Evolutionary conservation across 768 basidiomycete species (phyloP), one percentile per base, ranked within the genome.

Genomic region (Scleroderma citrinum): DNA sequence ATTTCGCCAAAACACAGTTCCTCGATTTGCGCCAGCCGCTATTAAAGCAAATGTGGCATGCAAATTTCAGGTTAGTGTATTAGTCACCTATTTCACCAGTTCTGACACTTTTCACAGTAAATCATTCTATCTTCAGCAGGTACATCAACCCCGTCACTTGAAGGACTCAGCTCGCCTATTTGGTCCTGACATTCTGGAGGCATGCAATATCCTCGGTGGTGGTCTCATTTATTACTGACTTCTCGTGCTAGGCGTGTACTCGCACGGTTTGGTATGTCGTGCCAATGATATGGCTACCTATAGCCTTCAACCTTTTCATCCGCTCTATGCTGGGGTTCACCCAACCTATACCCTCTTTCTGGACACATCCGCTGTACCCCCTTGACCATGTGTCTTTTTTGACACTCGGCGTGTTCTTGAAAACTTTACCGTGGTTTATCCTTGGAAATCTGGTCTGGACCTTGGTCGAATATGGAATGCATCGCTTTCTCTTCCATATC

Each of bases 401-500:
- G 39, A 76, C 88, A 11, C 45, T 66, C 8, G 64, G 69, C 4
- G 76, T 82, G 3, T 69, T 83, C 49, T 55, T 67, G 10, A 81
- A 86, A 57, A 76, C 83, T 0, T 47, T 77, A 17, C 54, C 70
- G 0, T 95, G 83, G 67, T 97, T 94, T 75, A 65, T 92, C 51
- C 44, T 82, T 36, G 96, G 96, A 5, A 93, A 91, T 64, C 29
- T 96, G 44, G 74, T 95, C 48, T 99, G 95, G 95, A 98, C 96
- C 0, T 64, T 96, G 50, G 69, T 96, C 65, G 96, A 98, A 68
- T 99, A 98, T 64, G 71, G 75, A 12, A 71, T 99, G 60, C 96
- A 99, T 69, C 85, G 96, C 36, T 97, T 97, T 81, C 71, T 99
- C 44, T 99, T 99, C 82, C 96, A 99, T 67, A 71, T 99, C 58